phyloP scores from a whole-genome alignment of 768 basidiomycete species.

The Naganishia antarctica region DNA sequence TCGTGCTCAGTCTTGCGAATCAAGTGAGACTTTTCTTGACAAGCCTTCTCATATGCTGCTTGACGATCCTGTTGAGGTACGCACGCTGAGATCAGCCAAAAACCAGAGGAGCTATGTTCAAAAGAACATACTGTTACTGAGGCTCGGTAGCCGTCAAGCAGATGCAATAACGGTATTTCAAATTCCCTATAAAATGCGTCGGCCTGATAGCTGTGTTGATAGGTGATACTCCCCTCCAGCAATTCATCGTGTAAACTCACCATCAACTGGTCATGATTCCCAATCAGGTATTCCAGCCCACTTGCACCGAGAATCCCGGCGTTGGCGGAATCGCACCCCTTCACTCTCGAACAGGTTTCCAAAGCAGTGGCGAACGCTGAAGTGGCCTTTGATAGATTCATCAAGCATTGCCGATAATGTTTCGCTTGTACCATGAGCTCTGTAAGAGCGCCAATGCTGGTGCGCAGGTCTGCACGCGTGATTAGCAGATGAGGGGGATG shows the following conservation, averaged over 20 bases:
- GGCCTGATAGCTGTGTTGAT: constrained; percentile 54
- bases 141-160: constrained; percentile 71
- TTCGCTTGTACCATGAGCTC: constrained; percentile 73
- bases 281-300: constrained; percentile 83
- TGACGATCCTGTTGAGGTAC: constrained; percentile 65
- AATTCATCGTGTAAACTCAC: constrained; percentile 53
- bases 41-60: constrained; percentile 70
- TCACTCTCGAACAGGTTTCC: constrained; percentile 68
- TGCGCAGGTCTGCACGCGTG: constrained; percentile 42
- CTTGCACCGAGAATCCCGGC: constrained; percentile 75
- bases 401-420: constrained; percentile 71
- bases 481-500: constrained; percentile 40
- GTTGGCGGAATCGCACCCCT: constrained; percentile 67
- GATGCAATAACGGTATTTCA: constrained; percentile 80
- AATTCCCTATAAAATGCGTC: constrained; percentile 81
- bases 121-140: constrained; percentile 64
- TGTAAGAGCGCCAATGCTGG: constrained; percentile 41
- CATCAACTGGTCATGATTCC: constrained; percentile 87
- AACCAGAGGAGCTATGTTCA: no score
- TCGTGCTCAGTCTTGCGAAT: constrained; percentile 80
- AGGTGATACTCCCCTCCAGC: constrained; percentile 7
- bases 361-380: constrained; percentile 81
- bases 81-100: constrained; percentile 29
- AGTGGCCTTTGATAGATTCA: constrained; percentile 75
- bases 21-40: constrained; percentile 74